Evolutionary conservation across 768 basidiomycete genomes (phyloP).

Genomic region (Phylloporus rhodoxanthus): DNA sequence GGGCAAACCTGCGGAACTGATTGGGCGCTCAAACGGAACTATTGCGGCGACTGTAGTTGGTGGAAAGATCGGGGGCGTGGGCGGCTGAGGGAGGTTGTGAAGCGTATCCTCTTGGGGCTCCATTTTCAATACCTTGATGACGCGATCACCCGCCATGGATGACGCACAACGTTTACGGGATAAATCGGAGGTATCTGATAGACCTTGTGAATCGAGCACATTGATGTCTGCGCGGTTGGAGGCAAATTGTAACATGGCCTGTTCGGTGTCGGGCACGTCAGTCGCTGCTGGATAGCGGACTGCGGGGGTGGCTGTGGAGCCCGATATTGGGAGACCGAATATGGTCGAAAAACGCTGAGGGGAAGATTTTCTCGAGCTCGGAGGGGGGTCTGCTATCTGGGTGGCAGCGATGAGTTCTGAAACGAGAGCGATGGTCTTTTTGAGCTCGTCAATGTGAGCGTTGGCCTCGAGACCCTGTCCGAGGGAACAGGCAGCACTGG

Average conservation of each 20-base stretch:
- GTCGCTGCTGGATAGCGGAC: conserved; percentile 17
- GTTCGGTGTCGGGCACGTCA: conserved; percentile 22
- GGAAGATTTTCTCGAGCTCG: conserved; percentile 30
- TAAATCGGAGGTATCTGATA: conserved; percentile 33
- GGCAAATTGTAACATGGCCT: conserved; percentile 18
- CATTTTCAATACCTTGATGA: conserved; percentile 43
- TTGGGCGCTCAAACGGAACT: conserved; percentile 28
- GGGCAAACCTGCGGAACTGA: conserved; percentile 28
- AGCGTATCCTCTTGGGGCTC: conserved; percentile 42
- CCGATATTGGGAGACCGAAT: conserved; percentile 29
- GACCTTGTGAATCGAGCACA: conserved; percentile 20
- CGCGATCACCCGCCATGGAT: conserved; percentile 40
- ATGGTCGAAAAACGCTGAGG: conserved; percentile 19
- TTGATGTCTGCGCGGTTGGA: conserved; percentile 10
- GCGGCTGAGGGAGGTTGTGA: conserved; percentile 20
- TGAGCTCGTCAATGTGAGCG: conserved; percentile 50
- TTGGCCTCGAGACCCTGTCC: conserved; percentile 45
- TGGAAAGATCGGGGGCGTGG: conserved; percentile 22
- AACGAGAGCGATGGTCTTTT: conserved; percentile 47
- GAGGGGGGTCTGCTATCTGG: conserved; percentile 30
- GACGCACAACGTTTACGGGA: conserved; percentile 50
- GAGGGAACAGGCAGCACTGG: conserved; percentile 43
- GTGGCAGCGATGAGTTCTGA: conserved; percentile 49
- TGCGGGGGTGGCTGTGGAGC: conserved; percentile 35
- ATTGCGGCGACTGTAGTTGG: conserved; percentile 23